Evolutionary conservation across 257 asterid genomes (phyloP).

Genomic region (Scutellaria barbata): DNA sequence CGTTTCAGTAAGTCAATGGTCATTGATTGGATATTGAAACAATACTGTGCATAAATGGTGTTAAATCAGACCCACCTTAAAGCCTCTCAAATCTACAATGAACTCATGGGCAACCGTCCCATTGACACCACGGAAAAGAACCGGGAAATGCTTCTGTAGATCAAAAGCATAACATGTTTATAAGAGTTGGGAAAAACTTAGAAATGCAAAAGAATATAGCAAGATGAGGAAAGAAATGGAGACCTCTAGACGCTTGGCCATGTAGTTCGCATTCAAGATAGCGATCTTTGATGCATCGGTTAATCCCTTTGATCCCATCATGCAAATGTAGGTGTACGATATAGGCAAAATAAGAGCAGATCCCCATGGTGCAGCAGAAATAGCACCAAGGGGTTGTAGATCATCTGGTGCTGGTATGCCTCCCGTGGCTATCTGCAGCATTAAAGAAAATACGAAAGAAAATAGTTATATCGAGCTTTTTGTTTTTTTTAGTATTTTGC

Average conservation of each 20-base stretch:
- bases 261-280: constrained; percentile 87
- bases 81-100: constrained; percentile 88
- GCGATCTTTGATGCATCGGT: constrained; percentile 95
- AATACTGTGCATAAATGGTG: not conserved
- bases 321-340: constrained; percentile 91
- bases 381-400: constrained; percentile 84
- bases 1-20: constrained; percentile 30
- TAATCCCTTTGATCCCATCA: constrained; percentile 98
- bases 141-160: constrained; percentile 78
- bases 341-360: constrained; percentile 98
- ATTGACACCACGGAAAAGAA: constrained; percentile 95
- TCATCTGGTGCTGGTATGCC: constrained; percentile 90
- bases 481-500: no score
- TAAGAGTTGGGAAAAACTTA: not conserved
- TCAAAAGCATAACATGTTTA: constrained; percentile 38
- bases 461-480: not conserved
- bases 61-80: constrained; percentile 58
- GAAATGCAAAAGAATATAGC: not conserved
- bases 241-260: constrained; percentile 98
- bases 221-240: constrained; percentile 18
- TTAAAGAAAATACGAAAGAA: constrained; percentile 3
- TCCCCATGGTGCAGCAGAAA: constrained; percentile 99
- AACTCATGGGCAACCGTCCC: constrained; percentile 96
- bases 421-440: constrained; percentile 77
- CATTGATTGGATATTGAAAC: not conserved